phyloP scores from a whole-genome alignment of 768 basidiomycete species.

The Roridomyces roridus region DNA sequence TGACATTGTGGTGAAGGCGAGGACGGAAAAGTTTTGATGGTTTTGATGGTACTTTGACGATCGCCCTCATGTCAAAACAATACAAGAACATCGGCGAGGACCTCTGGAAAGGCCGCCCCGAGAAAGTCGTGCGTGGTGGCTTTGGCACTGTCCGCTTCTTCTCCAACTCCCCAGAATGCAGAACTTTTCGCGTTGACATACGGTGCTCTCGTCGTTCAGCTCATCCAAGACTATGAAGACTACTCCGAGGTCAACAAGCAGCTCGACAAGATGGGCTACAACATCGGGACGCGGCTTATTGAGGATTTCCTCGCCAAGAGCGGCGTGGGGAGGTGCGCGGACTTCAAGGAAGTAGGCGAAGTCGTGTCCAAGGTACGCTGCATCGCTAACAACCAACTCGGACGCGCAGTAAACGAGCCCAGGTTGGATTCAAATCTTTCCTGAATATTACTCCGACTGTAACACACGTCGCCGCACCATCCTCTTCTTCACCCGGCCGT shows the following conservation, averaged over 20 bases:
- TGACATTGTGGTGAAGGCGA: slow-evolving; percentile 67
- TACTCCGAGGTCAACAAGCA: slow-evolving; percentile 95
- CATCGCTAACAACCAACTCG: background rate
- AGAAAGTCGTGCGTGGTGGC: slow-evolving; percentile 81
- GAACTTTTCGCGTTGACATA: slow-evolving; percentile 98
- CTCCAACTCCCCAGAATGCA: slow-evolving; percentile 72
- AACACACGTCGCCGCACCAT: slow-evolving; percentile 65
- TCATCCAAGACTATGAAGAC: slow-evolving; percentile 99
- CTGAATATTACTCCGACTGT: slow-evolving; percentile 89
- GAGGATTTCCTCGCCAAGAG: slow-evolving; percentile 97
- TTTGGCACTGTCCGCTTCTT: background rate
- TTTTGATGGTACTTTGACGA: background rate
- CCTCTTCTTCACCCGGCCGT: slow-evolving; percentile 55
- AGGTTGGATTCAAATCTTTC: slow-evolving; percentile 99
- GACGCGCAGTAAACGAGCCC: slow-evolving; percentile 2
- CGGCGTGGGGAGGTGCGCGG: slow-evolving; percentile 87
- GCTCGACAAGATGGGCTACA: slow-evolving; percentile 99
- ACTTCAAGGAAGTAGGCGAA: slow-evolving; percentile 95
- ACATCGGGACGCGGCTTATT: slow-evolving; percentile 94
- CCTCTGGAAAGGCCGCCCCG: slow-evolving; percentile 91
- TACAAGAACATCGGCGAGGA: slow-evolving; percentile 93
- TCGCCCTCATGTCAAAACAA: slow-evolving; percentile 54
- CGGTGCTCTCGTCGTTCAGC: slow-evolving; percentile 95
- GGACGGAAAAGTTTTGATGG: background rate
- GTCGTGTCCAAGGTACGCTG: slow-evolving; percentile 88